A percentile compares a stretch with the other conserved stretches of the same genome.
These are phyloP conservation scores for Periconia sp. DNA, from an alignment of 2,329 filamentous ascomycete species.

Conservation along the genomic window DNA sequence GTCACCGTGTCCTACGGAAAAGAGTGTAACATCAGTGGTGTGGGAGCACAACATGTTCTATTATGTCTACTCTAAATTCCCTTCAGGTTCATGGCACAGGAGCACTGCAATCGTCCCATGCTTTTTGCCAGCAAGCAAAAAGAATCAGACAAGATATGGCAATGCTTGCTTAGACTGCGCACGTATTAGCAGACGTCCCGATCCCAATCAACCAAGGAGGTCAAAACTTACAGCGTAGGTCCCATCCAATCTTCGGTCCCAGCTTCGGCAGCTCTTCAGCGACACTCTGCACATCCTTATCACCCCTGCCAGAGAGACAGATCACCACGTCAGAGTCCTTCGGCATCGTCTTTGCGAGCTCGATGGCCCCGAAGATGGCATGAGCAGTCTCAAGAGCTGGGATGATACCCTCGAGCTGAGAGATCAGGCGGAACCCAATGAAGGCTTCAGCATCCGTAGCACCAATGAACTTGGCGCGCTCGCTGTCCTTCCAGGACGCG, in stretches of 20 bases:
- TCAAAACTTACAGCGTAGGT: constrained; percentile 58
- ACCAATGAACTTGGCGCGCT: constrained; percentile 85
- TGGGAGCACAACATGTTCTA: background rate
- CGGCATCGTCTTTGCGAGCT: constrained; percentile 90
- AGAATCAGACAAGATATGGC: background rate
- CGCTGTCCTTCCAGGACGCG: constrained; percentile 87
- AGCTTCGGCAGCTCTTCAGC: constrained; percentile 90
- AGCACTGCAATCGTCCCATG: no score
- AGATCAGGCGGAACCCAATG: constrained; percentile 81
- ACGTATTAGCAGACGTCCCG: constrained; percentile 22
- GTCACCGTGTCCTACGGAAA: no score
- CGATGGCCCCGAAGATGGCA: constrained; percentile 85
- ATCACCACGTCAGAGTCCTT: constrained; percentile 91
- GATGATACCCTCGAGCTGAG: constrained; percentile 93
- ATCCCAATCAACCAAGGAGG: no score
- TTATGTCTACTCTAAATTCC: background rate
- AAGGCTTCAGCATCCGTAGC: constrained; percentile 93
- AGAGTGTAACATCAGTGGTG: no score
- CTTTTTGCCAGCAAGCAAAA: background rate
- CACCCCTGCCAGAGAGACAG: constrained; percentile 88
- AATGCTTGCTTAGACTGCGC: constrained; percentile 27
- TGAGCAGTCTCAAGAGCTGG: constrained; percentile 93
- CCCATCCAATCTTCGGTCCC: constrained; percentile 84
- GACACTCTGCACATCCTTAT: constrained; percentile 99
- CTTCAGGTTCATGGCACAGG: background rate